phyloP scores from a whole-genome alignment of 352 stramenopile species.

The Phytopythium helicoides region DNA sequence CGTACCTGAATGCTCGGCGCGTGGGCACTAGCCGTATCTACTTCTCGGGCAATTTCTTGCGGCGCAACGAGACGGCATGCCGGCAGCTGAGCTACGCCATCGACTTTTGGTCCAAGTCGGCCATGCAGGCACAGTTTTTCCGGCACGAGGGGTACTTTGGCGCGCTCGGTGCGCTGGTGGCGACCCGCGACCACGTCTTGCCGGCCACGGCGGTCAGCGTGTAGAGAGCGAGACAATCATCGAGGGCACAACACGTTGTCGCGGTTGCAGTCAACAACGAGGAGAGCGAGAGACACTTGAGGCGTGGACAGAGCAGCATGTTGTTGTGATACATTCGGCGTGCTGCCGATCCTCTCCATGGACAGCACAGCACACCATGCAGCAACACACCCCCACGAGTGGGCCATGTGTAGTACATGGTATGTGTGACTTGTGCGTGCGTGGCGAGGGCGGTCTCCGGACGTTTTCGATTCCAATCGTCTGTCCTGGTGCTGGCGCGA shows the following conservation, averaged over 20 bases:
- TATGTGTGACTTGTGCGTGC: too few species aligned
- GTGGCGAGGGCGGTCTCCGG: too few species aligned
- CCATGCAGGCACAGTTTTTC: slow-evolving; percentile 90
- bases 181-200: background rate
- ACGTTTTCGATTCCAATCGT: too few species aligned
- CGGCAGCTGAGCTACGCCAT: slow-evolving; percentile 92
- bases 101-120: slow-evolving; percentile 96
- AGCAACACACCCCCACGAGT: too few species aligned
- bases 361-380: too few species aligned
- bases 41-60: slow-evolving; percentile 96
- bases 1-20: slow-evolving; percentile 95
- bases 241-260: too few species aligned
- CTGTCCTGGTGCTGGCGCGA: background rate
- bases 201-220: too few species aligned
- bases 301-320: background rate
- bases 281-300: background rate
- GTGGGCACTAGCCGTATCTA: slow-evolving; percentile 93
- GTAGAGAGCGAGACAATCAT: background rate
- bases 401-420: too few species aligned
- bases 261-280: too few species aligned
- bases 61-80: slow-evolving; percentile 93
- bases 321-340: too few species aligned
- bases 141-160: slow-evolving; percentile 98
- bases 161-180: slow-evolving; percentile 94
- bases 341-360: too few species aligned